phyloP scores from a whole-genome alignment of 208 protist species.

The Crithidia brevicula region DNA sequence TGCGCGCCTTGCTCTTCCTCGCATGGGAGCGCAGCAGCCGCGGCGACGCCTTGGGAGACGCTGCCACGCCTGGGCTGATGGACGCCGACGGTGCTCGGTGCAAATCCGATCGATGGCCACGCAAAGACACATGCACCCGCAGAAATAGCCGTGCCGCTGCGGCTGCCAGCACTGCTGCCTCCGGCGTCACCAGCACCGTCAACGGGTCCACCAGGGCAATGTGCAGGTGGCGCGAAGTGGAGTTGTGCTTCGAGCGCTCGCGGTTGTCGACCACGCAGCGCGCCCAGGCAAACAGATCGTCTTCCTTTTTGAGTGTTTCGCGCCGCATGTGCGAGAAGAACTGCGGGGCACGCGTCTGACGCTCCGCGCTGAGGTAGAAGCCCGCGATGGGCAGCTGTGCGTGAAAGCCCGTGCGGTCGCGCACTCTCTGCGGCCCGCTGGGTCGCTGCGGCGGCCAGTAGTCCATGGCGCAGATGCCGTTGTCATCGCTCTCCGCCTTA shows the following conservation, averaged over 20 bases:
- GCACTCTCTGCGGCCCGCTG: conserved; percentile 21
- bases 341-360: conserved; percentile 16
- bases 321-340: conserved; percentile 24
- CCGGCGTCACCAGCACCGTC: conserved; percentile 59
- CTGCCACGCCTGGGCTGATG: neutral
- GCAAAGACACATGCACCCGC: conserved; percentile 14
- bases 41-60: neutral
- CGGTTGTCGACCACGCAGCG: conserved; percentile 68
- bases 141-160: conserved; percentile 23
- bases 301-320: conserved; percentile 15
- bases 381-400: conserved; percentile 48
- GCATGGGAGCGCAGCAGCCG: conserved; percentile 19
- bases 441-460: conserved; percentile 38
- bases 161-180: conserved; percentile 35
- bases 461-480: conserved; percentile 39
- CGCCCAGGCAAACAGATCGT: conserved; percentile 51
- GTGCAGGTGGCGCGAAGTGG: conserved; percentile 83
- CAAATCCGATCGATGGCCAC: conserved; percentile 3
- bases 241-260: conserved; percentile 58
- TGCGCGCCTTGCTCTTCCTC: conserved; percentile 60
- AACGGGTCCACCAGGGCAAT: conserved; percentile 65
- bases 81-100: conserved; percentile 16
- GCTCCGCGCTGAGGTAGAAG: conserved; percentile 44
- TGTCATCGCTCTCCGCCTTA: conserved; percentile 33
- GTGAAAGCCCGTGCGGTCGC: conserved; percentile 48